phyloP scores from a whole-genome alignment of 2,329 filamentous ascomycete genomes.

The Claviceps sp. region DNA sequence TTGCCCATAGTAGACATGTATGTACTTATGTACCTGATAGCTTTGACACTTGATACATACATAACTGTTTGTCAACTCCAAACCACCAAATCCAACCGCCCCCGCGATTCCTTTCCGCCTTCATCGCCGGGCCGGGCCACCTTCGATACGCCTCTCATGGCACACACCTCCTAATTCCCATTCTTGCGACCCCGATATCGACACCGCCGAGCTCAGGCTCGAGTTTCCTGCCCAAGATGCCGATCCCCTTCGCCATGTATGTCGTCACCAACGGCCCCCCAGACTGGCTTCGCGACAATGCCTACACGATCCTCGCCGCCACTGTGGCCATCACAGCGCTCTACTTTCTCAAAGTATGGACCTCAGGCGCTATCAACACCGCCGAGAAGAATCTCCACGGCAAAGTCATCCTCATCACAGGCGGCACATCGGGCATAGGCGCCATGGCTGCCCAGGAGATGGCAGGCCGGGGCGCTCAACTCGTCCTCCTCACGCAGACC shows the following conservation, averaged over 20 bases:
- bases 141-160: neutral
- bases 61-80: neutral
- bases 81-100: neutral
- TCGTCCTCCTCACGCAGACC: conserved; percentile 78
- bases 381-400: conserved; percentile 81
- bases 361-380: conserved; percentile 58
- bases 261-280: conserved; percentile 36
- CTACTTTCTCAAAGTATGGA: conserved; percentile 54
- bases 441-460: conserved; percentile 62
- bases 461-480: conserved; percentile 71
- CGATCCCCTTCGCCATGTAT: conserved; percentile 36
- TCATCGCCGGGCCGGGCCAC: neutral
- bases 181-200: neutral
- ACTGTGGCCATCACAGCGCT: conserved; percentile 24
- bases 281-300: conserved; percentile 31
- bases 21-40: too few relatives aligned
- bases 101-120: neutral
- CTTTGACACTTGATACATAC: too few relatives aligned
- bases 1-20: neutral
- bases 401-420: conserved; percentile 86
- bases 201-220: neutral
- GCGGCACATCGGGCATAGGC: conserved; percentile 87
- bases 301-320: conserved; percentile 27
- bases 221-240: conserved; percentile 25
- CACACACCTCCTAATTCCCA: neutral